Conservation (phyloP, 2,329 filamentous ascomycete genomes). For the Colletotrichum eremochloae region DNA sequence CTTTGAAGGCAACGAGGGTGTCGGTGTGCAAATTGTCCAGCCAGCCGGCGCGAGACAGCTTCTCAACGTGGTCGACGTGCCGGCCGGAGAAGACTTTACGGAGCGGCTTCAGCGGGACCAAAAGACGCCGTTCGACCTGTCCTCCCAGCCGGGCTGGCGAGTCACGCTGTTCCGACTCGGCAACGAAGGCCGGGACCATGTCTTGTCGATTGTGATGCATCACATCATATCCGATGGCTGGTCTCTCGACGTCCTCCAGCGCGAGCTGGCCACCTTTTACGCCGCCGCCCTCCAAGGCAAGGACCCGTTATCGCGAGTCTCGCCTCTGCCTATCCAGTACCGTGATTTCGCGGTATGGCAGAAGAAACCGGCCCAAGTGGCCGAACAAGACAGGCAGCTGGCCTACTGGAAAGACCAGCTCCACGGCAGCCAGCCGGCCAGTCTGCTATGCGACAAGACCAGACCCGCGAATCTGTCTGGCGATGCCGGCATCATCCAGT, state of each 20-base stretch:
- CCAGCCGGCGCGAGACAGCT: neutral
- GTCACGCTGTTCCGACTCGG: constrained; percentile 32
- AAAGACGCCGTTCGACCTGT: neutral
- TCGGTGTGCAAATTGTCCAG: constrained; percentile 23
- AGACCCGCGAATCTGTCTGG: constrained; percentile 42
- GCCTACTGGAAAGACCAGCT: constrained; percentile 21
- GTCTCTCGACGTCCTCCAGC: constrained; percentile 5
- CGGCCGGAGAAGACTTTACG: neutral
- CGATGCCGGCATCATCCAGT: constrained; percentile 14
- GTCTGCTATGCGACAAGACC: constrained; percentile 7
- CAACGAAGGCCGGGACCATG: neutral
- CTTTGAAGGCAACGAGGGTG: constrained; percentile 24
- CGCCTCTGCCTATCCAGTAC: constrained; percentile 11
- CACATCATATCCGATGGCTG: constrained; percentile 34
- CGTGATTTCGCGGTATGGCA: neutral
- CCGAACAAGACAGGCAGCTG: constrained; percentile 1
- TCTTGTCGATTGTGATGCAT: constrained; percentile 18
- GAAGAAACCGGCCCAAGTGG: neutral
- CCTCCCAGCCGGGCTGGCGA: neutral
- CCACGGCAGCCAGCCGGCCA: constrained; percentile 49
- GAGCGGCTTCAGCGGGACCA: neutral
- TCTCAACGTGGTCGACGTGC: neutral
- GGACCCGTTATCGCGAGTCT: neutral
- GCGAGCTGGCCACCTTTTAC: constrained; percentile 4
- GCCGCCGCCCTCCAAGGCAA: neutral